Conservation (phyloP, 129 eudicot genomes). For the Glebionis coronaria region DNA sequence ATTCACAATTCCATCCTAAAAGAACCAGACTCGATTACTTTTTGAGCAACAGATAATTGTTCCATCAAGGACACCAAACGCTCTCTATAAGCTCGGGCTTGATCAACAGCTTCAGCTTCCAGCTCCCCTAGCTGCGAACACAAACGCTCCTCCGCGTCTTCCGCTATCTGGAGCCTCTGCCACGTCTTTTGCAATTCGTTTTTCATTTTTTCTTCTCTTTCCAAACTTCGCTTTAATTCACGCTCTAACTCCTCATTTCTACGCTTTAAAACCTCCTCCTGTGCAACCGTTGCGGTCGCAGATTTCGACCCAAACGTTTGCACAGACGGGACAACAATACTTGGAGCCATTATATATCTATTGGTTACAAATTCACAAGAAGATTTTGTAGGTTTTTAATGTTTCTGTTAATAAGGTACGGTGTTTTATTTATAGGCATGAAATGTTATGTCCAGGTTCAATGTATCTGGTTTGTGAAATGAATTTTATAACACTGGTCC, state of each 20-base stretch:
- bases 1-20: background rate
- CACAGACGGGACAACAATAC: slow-evolving; percentile 5
- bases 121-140: slow-evolving; percentile 78
- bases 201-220: slow-evolving; percentile 74
- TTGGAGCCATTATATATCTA: slow-evolving; percentile 11
- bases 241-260: slow-evolving; percentile 76
- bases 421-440: slow-evolving; percentile 16
- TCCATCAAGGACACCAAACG: slow-evolving; percentile 47
- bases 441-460: slow-evolving; percentile 25
- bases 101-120: slow-evolving; percentile 81
- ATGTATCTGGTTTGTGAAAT: slow-evolving; percentile 14
- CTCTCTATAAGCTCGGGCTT: slow-evolving; percentile 54
- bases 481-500: background rate
- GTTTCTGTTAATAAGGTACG: background rate
- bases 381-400: background rate
- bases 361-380: background rate
- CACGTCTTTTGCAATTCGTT: slow-evolving; percentile 38
- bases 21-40: slow-evolving; percentile 29
- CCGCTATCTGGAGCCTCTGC: slow-evolving; percentile 62
- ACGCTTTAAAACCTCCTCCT: slow-evolving; percentile 42
- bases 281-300: slow-evolving; percentile 12
- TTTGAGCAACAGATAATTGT: slow-evolving; percentile 56
- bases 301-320: background rate
- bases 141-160: slow-evolving; percentile 91
- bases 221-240: slow-evolving; percentile 48